Base-by-base conservation (phyloP, 2,329 filamentous ascomycete genomes). In the Hyphodiscus sp. region DNA sequence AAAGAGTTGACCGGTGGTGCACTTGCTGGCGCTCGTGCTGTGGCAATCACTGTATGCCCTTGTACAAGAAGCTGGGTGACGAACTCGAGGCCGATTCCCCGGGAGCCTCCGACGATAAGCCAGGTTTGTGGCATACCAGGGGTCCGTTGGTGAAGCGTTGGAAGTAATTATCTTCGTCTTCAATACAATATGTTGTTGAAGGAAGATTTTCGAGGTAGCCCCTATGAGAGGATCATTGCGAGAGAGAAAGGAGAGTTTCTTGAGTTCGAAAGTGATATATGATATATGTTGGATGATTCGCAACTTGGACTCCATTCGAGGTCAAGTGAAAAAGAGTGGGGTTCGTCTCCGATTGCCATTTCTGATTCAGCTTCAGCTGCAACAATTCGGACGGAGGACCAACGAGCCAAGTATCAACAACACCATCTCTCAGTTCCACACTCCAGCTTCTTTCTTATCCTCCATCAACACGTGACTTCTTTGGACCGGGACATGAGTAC, bases 21-120 rank as follows among this genome's bases (percentile, higher is more conserved):
- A 63, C 62, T 73, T 59, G 60, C 68, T 0, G 70, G 63, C 1
- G 67, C 61, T 43, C 76, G 70, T 7, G 73, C 68, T 0, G 75
- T 78, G 1, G 75, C 77, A 20, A 77, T 70, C 13, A 76, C 74
- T 1, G 63, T 63, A 52, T 77, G 69, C 2, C 74, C 73, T 2
- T 64, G 59, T 1, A 60, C 56, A 4, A 78, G 69, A 15, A 74
- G 64, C 1, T 67, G 65, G 2, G 68, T 61, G 9, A 69, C 67
- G n/a, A 79, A 65, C 19, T 68, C 63, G 2, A 69, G 65, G 11
- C 77, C 76, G 41, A 79, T 70, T 13, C 76, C 76, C 8, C 73
- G 73, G 15, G 75, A 73, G 45, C 69, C 71, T 41, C 76, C 76
- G 11, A 65, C 51, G 9, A 79, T 65, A 16, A 53, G 15, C 42